Conservation (phyloP, 1,284 basidiomycete species). For the Inonotus hispidus region DNA sequence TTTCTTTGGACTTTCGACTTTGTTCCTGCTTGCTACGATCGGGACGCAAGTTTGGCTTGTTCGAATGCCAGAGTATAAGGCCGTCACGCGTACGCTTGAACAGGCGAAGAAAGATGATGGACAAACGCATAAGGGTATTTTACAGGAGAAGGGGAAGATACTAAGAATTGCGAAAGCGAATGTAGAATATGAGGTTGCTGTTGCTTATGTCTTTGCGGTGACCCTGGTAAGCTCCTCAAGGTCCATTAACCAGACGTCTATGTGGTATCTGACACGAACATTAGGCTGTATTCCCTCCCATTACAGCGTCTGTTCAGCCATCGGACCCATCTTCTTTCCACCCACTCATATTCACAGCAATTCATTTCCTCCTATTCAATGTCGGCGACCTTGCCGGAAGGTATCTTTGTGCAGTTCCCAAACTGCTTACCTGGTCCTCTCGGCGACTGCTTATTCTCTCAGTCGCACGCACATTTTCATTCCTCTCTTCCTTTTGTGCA, state of each 20-base stretch:
- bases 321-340: conserved; percentile 48
- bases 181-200: conserved; percentile 61
- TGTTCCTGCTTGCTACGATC: conserved; percentile 53
- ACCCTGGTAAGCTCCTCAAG: conserved; percentile 58
- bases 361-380: conserved; percentile 73
- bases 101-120: conserved; percentile 17
- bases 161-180: conserved; percentile 60
- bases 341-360: conserved; percentile 61
- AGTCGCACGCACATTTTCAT: conserved; percentile 73
- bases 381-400: conserved; percentile 76
- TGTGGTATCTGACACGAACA: conserved; percentile 7
- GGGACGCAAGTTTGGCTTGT: conserved; percentile 53
- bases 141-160: conserved; percentile 38
- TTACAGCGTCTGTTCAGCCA: conserved; percentile 71
- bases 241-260: not conserved
- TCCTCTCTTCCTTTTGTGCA: conserved; percentile 81
- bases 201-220: conserved; percentile 70
- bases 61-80: conserved; percentile 51
- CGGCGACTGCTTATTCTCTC: conserved; percentile 58
- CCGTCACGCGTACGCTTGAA: conserved; percentile 41
- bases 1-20: conserved; percentile 66
- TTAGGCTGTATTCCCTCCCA: conserved; percentile 81
- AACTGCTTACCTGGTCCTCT: conserved; percentile 62
- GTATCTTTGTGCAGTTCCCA: conserved; percentile 63
- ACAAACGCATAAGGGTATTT: conserved; percentile 26